Evolutionary conservation across 2,329 filamentous ascomycete genomes (phyloP), one percentile per base, ranked within the genome.

Genomic region (Nigrospora sphaerica): DNA sequence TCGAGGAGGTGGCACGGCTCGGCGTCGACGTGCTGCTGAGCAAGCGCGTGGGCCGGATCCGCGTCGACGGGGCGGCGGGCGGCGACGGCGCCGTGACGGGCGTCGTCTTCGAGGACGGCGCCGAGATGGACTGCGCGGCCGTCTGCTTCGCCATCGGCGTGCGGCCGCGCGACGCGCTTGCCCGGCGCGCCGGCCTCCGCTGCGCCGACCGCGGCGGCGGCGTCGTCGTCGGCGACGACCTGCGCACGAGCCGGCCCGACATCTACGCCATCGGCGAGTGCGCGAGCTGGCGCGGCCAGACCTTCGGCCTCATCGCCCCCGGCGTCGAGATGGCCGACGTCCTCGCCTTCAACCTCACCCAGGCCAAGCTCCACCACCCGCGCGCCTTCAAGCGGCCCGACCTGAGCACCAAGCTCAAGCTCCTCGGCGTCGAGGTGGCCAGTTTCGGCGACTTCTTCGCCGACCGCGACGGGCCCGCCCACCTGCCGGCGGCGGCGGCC

Each of bases 361-460:
- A 91, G 61, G 86, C 88, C 32, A 84, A 85, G 59, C 75, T 80
- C 2, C 86, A 92, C 60, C 66, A 79, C 7, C 79, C 80, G 2
- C 74, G 86, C 32, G 72, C 71, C 31, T 95, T 95, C 72, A 88
- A 88, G 63, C 72, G 83, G 5, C 91, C 90, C 0, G 89, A 95
- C 62, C 72, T 95, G 36, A 95, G 90, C 71, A 95, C 90, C 0
- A 95, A 95, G 62, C 71, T 95, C 31, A 95, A 95, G 71, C 72
- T 95, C 0, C 74, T 95, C 0, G 90, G 90, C 0, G 88, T 95
- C 10, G 88, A 95, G 54, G 91, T 95, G 5, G 91, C 91, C 16
- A 93, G 87, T 59, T 95, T 95, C 60, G 90, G 91, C 0, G 91
- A 95, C 62, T 95, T 91, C 71, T 95, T 95, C 54, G 90, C 90